phyloP scores from a whole-genome alignment of 106 monocot species.

The Agapanthus africanus region DNA sequence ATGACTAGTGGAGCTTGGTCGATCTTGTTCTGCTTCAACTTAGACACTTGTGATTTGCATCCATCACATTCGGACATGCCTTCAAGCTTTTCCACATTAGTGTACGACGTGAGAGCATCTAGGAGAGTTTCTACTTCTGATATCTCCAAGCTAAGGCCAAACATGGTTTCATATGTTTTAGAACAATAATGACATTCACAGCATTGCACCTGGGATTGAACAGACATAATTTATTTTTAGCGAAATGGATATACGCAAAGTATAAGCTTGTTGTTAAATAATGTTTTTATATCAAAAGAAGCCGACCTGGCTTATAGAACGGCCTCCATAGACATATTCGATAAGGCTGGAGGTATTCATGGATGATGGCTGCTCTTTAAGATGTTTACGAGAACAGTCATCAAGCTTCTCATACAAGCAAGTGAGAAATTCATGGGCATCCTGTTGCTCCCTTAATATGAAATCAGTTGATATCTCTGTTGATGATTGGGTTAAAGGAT shows the following conservation, averaged over 20 bases:
- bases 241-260: background rate
- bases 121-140: conserved; percentile 28
- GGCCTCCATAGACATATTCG: conserved; percentile 57
- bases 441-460: conserved; percentile 42
- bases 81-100: conserved; percentile 54
- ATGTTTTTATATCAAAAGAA: background rate
- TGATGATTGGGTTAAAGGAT: conserved; percentile 33
- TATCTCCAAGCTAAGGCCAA: conserved; percentile 74
- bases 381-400: conserved; percentile 20
- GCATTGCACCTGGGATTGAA: conserved; percentile 45
- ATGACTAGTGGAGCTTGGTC: conserved; percentile 59
- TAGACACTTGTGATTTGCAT: conserved; percentile 40
- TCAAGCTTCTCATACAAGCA: conserved; percentile 57
- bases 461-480: conserved; percentile 76
- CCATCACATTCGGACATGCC: conserved; percentile 56
- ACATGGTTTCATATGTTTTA: conserved; percentile 51
- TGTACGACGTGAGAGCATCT: conserved; percentile 61
- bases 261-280: background rate
- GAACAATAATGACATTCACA: conserved; percentile 55
- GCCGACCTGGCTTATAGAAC: conserved; percentile 58
- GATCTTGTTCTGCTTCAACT: conserved; percentile 51
- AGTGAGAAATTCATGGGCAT: conserved; percentile 80
- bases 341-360: conserved; percentile 38
- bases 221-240: background rate
- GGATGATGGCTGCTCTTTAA: conserved; percentile 7